Evolutionary conservation across 805 yeast genomes (phyloP).

Genomic region (Phaffomyces thermotolerans): DNA sequence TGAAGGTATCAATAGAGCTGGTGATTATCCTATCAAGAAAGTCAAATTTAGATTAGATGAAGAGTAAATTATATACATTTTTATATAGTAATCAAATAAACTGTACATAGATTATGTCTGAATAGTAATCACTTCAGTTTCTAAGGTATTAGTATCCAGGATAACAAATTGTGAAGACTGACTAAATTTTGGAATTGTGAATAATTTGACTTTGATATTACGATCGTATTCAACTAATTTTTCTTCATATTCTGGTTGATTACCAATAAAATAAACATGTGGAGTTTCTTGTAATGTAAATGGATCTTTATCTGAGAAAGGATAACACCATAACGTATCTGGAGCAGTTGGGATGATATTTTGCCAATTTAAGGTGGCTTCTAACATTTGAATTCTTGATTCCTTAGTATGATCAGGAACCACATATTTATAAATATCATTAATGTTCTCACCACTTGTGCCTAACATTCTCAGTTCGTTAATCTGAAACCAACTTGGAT

Average conservation of each 20-base stretch:
- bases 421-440: conserved; percentile 67
- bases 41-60: conserved; percentile 11
- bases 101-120: conserved; percentile 9
- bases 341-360: conserved; percentile 93
- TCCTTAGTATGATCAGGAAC: conserved; percentile 30
- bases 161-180: conserved; percentile 58
- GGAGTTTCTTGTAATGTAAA: conserved; percentile 75
- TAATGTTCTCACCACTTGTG: conserved; percentile 78
- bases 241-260: conserved; percentile 59
- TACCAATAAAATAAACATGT: conserved; percentile 81
- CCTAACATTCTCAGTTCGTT: conserved; percentile 56
- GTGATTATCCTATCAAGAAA: conserved; percentile 42
- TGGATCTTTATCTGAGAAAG: conserved; percentile 72
- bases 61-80: background rate
- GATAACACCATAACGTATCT: conserved; percentile 87
- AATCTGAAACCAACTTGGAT: conserved; percentile 67
- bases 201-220: conserved; percentile 39
- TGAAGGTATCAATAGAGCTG: conserved; percentile 40
- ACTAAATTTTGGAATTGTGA: conserved; percentile 67
- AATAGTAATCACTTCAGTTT: conserved; percentile 40
- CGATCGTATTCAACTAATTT: conserved; percentile 31
- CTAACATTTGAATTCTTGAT: conserved; percentile 48
- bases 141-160: conserved; percentile 50
- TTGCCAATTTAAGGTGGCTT: conserved; percentile 72
- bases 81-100: background rate